A percentile compares a stretch with the other conserved stretches of the same genome.
Evolutionary conservation across 805 yeast species (phyloP).

Genomic region (Kluyveromyces nonfermentans): DNA sequence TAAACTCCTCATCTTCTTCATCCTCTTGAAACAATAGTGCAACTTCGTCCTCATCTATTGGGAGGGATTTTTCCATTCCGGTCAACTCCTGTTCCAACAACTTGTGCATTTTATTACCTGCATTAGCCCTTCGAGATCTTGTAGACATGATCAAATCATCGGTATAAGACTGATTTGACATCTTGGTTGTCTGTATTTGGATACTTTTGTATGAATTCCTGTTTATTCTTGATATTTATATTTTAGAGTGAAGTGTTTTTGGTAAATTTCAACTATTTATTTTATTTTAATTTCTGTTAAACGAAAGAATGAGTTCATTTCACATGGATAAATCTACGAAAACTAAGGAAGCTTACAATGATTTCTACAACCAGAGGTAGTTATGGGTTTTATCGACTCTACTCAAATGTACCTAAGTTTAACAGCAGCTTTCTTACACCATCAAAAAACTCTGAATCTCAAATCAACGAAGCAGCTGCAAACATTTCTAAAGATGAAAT

Average conservation of each 20-base stretch:
- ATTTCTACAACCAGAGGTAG: not conserved
- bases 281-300: too few relatives aligned
- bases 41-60: constrained; percentile 71
- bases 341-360: not conserved
- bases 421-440: not conserved
- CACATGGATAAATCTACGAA: not conserved
- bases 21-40: constrained; percentile 60
- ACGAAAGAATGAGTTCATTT: not conserved
- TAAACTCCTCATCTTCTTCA: constrained; percentile 44
- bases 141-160: constrained; percentile 48
- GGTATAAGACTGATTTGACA: constrained; percentile 8
- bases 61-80: constrained; percentile 24
- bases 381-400: not conserved
- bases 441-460: not conserved
- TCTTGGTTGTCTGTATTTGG: not conserved
- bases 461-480: constrained; percentile 6
- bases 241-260: too few relatives aligned
- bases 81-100: constrained; percentile 57
- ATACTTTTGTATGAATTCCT: too few relatives aligned
- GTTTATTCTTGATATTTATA: too few relatives aligned
- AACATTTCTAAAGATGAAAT: constrained; percentile 45
- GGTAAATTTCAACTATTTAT: too few relatives aligned
- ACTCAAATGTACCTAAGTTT: not conserved
- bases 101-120: constrained; percentile 74
- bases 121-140: constrained; percentile 72